These are phyloP conservation scores for Crataegus laevigata DNA, from an alignment of 306 rosid species.

Conservation along the genomic window DNA sequence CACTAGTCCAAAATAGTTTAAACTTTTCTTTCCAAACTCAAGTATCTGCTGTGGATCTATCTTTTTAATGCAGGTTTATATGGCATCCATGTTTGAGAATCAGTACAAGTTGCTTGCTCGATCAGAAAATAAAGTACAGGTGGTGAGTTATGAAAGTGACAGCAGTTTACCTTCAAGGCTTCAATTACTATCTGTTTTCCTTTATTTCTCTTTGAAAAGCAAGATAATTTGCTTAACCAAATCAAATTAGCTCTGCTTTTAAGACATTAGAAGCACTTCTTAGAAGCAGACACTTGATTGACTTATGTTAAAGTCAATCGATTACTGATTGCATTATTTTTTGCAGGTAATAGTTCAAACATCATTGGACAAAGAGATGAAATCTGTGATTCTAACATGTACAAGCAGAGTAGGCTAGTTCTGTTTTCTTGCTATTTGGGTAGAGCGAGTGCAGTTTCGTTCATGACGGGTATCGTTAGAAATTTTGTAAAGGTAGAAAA, in stretches of 20 bases:
- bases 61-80: conserved; percentile 59
- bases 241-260: not conserved
- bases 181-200: not conserved
- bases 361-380: conserved; percentile 62
- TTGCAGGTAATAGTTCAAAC: conserved; percentile 75
- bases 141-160: conserved; percentile 37
- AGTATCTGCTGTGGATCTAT: conserved; percentile 1
- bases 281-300: not conserved
- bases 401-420: conserved; percentile 62
- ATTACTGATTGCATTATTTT: not conserved
- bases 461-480: not conserved
- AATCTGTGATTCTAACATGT: conserved; percentile 57
- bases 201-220: not conserved
- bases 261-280: not conserved
- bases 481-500: not conserved
- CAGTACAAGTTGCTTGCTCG: conserved; percentile 94
- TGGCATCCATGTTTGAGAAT: conserved; percentile 91
- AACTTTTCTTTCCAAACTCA: conserved; percentile 8
- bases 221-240: not conserved
- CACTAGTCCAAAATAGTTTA: not conserved
- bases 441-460: conserved; percentile 11
- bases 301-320: not conserved
- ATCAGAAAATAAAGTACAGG: conserved; percentile 80
- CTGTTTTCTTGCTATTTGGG: conserved; percentile 8
- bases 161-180: not conserved